Evolutionary conservation across 208 protist species (phyloP).

Genomic region (Acanthamoeba divionensis): DNA sequence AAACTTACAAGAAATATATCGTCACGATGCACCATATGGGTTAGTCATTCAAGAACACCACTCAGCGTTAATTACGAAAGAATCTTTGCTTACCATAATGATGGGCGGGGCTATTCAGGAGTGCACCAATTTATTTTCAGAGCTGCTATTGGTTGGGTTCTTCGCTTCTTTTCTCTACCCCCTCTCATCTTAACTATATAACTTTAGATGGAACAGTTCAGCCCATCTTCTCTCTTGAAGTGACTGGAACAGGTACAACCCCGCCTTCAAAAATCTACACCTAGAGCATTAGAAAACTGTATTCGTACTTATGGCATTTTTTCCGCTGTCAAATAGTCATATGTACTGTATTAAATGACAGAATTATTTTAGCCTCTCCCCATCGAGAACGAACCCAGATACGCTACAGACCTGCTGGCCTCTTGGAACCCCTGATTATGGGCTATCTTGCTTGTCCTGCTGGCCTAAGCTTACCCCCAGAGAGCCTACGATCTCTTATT

Average conservation of each 20-base stretch:
- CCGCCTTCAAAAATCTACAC: not conserved
- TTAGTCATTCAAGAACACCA: too few species aligned
- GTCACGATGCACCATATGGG: not conserved
- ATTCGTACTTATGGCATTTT: too few species aligned
- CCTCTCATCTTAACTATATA: not conserved
- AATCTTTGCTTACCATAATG: too few species aligned
- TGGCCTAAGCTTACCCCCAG: too few species aligned
- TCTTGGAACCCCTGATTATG: constrained; percentile 7
- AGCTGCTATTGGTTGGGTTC: constrained; percentile 23
- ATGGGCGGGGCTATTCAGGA: too few species aligned
- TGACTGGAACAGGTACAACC: not conserved
- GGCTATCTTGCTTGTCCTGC: too few species aligned
- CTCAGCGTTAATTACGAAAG: too few species aligned
- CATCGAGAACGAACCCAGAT: constrained; percentile 26
- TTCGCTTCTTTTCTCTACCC: not conserved
- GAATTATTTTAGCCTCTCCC: not conserved
- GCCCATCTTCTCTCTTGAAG: not conserved
- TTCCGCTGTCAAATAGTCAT: too few species aligned
- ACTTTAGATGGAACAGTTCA: not conserved
- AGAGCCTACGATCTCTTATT: too few species aligned
- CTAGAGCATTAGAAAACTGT: too few species aligned
- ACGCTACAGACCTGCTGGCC: not conserved
- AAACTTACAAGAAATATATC: not conserved
- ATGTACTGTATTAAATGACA: not conserved
- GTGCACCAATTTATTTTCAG: not conserved